Percentiles rank a stretch among this genome's conserved stretches.
Evolutionary conservation across 345 rosid species (phyloP).

Genomic region (Rhodamnia argentea): DNA sequence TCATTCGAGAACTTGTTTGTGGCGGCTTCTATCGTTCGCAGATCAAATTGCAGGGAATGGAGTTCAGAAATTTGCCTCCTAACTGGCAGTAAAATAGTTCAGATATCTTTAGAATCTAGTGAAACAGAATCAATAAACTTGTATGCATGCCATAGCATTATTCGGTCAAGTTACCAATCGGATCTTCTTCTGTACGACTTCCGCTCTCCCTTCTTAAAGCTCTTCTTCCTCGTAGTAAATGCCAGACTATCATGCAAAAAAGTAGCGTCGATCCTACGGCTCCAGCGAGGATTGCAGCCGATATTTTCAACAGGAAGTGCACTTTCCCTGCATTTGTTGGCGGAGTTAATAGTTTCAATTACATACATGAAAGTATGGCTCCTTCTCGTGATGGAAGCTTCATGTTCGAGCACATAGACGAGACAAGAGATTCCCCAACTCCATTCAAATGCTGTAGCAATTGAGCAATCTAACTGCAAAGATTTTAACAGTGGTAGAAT

Average conservation of each 20-base stretch:
- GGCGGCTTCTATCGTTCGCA: slow-evolving; percentile 10
- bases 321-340: background rate
- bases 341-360: background rate
- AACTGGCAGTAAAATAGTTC: background rate
- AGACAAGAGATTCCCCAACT: background rate
- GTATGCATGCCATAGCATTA: background rate
- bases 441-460: background rate
- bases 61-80: background rate
- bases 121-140: background rate
- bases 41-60: background rate
- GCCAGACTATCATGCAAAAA: background rate
- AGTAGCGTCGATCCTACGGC: background rate
- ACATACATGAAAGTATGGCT: background rate
- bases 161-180: background rate
- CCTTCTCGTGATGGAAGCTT: background rate
- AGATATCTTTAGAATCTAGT: background rate
- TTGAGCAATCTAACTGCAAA: background rate
- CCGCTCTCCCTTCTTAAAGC: background rate
- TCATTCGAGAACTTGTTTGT: slow-evolving; percentile 16
- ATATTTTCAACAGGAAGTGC: background rate
- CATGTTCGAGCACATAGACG: background rate
- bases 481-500: background rate
- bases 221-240: background rate
- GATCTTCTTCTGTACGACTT: background rate
- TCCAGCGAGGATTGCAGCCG: background rate